Evolutionary conservation across 2,329 filamentous ascomycete genomes (phyloP).

Genomic region (Alternaria sp.): DNA sequence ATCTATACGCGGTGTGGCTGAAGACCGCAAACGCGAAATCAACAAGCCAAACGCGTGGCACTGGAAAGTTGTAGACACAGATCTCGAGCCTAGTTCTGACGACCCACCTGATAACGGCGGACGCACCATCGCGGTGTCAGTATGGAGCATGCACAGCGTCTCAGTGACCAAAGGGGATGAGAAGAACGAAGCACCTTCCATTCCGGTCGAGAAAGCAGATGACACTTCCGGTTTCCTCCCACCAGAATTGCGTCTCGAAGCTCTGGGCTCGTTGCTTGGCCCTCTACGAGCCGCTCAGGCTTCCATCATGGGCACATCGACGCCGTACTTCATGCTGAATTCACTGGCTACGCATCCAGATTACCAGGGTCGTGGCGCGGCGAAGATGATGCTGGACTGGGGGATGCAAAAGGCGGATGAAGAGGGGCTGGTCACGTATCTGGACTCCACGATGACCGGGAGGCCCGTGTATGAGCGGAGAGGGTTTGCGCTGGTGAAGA

Average conservation of each 20-base stretch:
- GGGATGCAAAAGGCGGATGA: slow-evolving; percentile 50
- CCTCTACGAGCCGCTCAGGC: slow-evolving; percentile 30
- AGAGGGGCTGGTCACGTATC: slow-evolving; percentile 45
- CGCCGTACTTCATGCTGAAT: slow-evolving; percentile 38
- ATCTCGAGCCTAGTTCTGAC: slow-evolving; percentile 27
- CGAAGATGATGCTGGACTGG: slow-evolving; percentile 46
- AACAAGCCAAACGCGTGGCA: slow-evolving; percentile 33
- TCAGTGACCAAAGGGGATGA: neutral
- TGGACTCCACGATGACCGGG: slow-evolving; percentile 49
- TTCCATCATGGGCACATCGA: slow-evolving; percentile 32
- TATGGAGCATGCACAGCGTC: slow-evolving; percentile 35
- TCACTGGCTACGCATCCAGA: slow-evolving; percentile 46
- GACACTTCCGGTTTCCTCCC: slow-evolving; percentile 73
- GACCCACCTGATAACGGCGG: slow-evolving; percentile 32
- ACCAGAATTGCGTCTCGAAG: slow-evolving; percentile 60
- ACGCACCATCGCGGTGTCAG: slow-evolving; percentile 34
- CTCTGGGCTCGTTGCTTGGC: slow-evolving; percentile 30
- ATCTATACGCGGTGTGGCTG: slow-evolving; percentile 32
- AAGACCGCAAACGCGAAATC: slow-evolving; percentile 30
- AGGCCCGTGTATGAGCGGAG: slow-evolving; percentile 48
- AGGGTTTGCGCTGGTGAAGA: slow-evolving; percentile 32
- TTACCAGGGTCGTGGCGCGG: slow-evolving; percentile 51
- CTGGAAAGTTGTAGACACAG: slow-evolving; percentile 42
- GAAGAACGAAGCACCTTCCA: neutral
- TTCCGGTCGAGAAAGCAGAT: slow-evolving; percentile 4